A percentile compares a stretch with the other conserved stretches of the same genome.
These are phyloP conservation scores for Psilocybe sp. DNA, from an alignment of 768 basidiomycete species.

Conservation along the genomic window DNA sequence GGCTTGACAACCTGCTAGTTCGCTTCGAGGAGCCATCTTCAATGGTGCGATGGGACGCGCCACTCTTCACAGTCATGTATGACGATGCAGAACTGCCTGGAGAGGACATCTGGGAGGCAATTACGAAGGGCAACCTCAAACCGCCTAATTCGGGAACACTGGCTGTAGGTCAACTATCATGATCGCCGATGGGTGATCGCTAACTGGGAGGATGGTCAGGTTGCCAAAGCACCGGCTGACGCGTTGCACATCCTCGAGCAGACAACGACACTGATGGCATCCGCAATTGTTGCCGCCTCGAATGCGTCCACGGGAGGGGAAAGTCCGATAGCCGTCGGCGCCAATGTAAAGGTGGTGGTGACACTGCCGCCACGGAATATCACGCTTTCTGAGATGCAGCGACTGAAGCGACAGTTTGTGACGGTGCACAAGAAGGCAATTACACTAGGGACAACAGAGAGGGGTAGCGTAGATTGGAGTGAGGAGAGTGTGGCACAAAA, in stretches of 20 bases:
- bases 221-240: slow-evolving; percentile 80
- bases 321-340: slow-evolving; percentile 43
- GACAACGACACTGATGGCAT: slow-evolving; percentile 66
- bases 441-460: slow-evolving; percentile 76
- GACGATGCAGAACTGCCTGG: slow-evolving; percentile 64
- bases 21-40: slow-evolving; percentile 96
- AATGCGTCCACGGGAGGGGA: slow-evolving; percentile 47
- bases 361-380: slow-evolving; percentile 67
- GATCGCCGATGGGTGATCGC: background rate
- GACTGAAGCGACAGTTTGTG: slow-evolving; percentile 90
- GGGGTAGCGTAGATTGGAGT: slow-evolving; percentile 73
- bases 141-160: slow-evolving; percentile 83
- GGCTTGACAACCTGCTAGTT: slow-evolving; percentile 82
- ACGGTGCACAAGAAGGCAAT: slow-evolving; percentile 87
- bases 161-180: slow-evolving; percentile 39
- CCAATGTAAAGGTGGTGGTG: slow-evolving; percentile 43
- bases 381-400: slow-evolving; percentile 85
- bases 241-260: slow-evolving; percentile 85
- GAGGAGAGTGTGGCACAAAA: slow-evolving; percentile 68
- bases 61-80: slow-evolving; percentile 83
- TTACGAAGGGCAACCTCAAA: slow-evolving; percentile 78
- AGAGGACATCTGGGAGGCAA: slow-evolving; percentile 74
- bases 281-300: slow-evolving; percentile 60
- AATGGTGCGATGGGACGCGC: slow-evolving; percentile 99
- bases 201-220: slow-evolving; percentile 37